Base-by-base conservation (phyloP, 2,329 filamentous ascomycete species). In the Colletotrichum sp. region DNA sequence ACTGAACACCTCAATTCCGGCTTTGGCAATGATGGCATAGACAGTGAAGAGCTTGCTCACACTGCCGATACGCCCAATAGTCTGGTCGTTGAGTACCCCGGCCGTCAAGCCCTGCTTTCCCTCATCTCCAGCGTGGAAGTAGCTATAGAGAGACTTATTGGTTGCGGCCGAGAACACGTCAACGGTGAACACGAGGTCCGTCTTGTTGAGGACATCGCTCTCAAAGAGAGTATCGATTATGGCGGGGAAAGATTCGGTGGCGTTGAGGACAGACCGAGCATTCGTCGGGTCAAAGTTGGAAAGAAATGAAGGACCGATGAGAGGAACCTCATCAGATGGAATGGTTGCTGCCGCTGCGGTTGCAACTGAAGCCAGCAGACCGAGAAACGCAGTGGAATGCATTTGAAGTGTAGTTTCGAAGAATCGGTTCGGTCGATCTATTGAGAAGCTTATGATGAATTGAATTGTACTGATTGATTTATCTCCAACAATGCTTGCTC, bases 31-130 rank as follows among this genome's bases (percentile, higher is more conserved):
- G 12, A 82, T 71, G 2, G 79, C 66, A 59, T 83, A 82, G 18
- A 79, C 80, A 0, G 84, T 80, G 5, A 85, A 78, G 3, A 86
- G 66, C 76, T 86, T 86, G 1, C 84, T 83, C 1, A 83, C 79
- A 69, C 83, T 85, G 0, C 82, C 85, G 6, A 85, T 81, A 1
- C 83, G 79, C 39, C 81, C 85, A n/a, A 85, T 78, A 5, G 85
- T 85, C 26, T 85, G 70, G 21, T 81, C 76, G 18, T 84, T 80
- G 28, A 86, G 62, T 16, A 18, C 10, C n/a, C 59, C 62, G 32
- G n/a, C 4, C 15, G 62, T 64, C 21, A 64, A 39, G n/a, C 32
- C 62, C 30, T 26, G 18, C 15, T 64, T 64, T 18, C 62, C 62
- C 9, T 34, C 59, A 32, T 62, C 59, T n/a, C 59, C 59, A 21